Conservation (phyloP, 495 filamentous ascomycete genomes). For the Lasiosphaeris hirsuta region DNA sequence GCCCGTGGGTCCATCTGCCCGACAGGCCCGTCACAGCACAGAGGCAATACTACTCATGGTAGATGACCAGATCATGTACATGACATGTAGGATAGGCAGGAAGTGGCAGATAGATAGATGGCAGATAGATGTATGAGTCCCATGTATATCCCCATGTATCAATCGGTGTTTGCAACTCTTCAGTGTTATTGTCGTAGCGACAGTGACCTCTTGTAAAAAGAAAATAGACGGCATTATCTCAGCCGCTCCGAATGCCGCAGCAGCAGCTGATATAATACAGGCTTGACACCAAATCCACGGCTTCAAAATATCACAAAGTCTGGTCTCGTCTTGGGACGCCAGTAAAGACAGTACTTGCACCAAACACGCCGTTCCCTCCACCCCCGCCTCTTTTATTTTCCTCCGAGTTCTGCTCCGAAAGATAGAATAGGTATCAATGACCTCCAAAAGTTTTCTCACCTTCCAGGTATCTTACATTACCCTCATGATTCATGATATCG, state of each 20-base stretch:
- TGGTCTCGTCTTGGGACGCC: not conserved
- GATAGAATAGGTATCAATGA: too few relatives aligned
- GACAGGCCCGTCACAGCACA: conserved; percentile 74
- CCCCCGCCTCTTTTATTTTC: too few relatives aligned
- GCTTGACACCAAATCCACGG: conserved; percentile 2
- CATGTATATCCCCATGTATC: not conserved
- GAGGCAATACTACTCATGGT: conserved; percentile 88
- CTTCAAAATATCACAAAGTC: too few relatives aligned
- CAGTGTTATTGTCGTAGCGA: conserved; percentile 1
- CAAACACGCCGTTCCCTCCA: not conserved
- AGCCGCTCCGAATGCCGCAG: not conserved
- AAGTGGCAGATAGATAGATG: not conserved
- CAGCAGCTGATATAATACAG: conserved; percentile 4
- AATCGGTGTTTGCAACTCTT: not conserved
- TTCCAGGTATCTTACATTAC: not conserved
- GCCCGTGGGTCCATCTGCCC: conserved; percentile 82
- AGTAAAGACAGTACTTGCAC: not conserved
- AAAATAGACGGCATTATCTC: not conserved
- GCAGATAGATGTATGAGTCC: not conserved
- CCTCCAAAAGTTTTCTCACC: too few relatives aligned
- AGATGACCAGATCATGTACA: conserved; percentile 23
- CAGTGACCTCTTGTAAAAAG: not conserved
- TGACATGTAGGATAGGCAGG: not conserved
- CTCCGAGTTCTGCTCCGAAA: too few relatives aligned
- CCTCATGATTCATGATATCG: conserved; percentile 11